Evolutionary conservation across 2,329 filamentous ascomycete species (phyloP), one percentile per base, ranked within the genome.

Genomic region (Ophiosphaerella herpotricha): DNA sequence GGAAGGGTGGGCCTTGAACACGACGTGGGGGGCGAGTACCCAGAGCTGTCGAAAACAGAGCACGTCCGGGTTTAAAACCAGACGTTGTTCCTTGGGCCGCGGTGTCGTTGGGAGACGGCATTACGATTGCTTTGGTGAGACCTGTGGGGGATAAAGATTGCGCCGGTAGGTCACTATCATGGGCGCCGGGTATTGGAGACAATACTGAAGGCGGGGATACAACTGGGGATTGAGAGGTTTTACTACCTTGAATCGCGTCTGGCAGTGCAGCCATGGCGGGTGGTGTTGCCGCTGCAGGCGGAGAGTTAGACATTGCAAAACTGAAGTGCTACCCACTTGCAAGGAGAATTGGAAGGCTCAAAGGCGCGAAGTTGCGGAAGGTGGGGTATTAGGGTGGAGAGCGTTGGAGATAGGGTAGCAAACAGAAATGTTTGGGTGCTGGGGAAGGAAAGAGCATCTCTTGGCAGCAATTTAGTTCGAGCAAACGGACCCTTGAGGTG

Each of bases 1-100:
- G 37, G n/a, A 47, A 45, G 18, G 55, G 54, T 14, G 58, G 55
- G 14, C 55, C 46, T 18, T 43, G 34, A 7, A 52, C 36, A 13
- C 43, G 39, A 37, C 62, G 64, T n/a, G 46, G 50, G 21, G 57
- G 44, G 39, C 52, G 57, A 13, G 40, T 48, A 37, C 68, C 57
- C 26, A 64, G 52, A 35, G 61, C 54, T 9, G 68, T 73, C 23
- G 68, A 71, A 58, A 71, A 69, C 47, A 68, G 52, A 23, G 65
- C 65, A 26, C 44, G 43, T 13, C 56, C 51, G 23, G 21, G 33
- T 23, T 31, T 23, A 9, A 13, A 16, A 8, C 18, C 32, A 23
- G 33, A n/a, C 41, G 36, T 26, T 16, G 26, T 23, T n/a, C 13
- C 41, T 26, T 32, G 40, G 2, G 14, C 16, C 5, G 29, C 29